Evolutionary conservation across 2,329 filamentous ascomycete genomes (phyloP), one percentile per base, ranked within the genome.

Genomic region (Exophiala calicioides): DNA sequence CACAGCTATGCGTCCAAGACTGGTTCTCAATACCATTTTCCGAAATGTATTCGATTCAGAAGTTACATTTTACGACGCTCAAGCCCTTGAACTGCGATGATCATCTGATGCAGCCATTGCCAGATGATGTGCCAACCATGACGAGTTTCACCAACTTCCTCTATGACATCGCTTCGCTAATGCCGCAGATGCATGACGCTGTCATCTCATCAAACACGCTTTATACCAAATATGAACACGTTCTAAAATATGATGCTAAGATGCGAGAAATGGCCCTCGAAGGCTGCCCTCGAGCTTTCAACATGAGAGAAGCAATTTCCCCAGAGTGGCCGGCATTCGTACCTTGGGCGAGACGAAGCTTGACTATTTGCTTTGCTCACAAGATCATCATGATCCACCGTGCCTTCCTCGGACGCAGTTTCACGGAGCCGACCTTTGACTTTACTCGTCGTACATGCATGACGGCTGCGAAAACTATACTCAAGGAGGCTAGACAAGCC

Each of bases 311-410:
- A 2, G 33, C 65, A 1, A 40, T 67, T 1, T 58, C 67, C 32
- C 59, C 66, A 5, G 48, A 58, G 3, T 72, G 70, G 69, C 70
- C 70, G 6, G 54, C 52, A 18, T 73, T 68, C 59, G 60, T 69
- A 2, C 59, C 55, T 2, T 72, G 69, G 69, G 68, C 68, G 1
- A 61, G 67, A 43, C 62, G 64, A 31, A 58, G 67, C 20, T 57
- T 70, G 12, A 64, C 67, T 6, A 65, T 70, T 12, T 69, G 67
- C 20, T 58, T 62, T 5, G 62, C 64, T 10, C 69, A 73, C 35
- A 72, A 73, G 46, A 64, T 71, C 26, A 72, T 73, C 47, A 72
- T 71, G 69, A 64, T 70, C 10, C 55, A 58, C 36, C 64, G 71
- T 32, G 67, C 64, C 29, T 73, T 72, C 42, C 54, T 73, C 2